These are phyloP conservation scores for Gomphus sp. DNA, from an alignment of 1,284 basidiomycete species.

Conservation along the genomic window DNA sequence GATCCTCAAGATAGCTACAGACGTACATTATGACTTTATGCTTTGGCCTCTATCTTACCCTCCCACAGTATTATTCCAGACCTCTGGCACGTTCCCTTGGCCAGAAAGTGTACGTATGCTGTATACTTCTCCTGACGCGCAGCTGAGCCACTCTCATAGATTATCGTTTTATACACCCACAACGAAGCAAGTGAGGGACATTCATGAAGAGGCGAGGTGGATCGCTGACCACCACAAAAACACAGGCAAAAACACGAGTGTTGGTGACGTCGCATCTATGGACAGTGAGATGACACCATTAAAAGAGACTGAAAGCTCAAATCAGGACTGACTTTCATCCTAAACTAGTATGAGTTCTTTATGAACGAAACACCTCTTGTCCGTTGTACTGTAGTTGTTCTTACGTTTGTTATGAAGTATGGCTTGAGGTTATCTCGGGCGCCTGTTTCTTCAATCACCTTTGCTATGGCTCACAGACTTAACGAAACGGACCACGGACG, in stretches of 20 bases:
- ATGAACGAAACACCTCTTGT: background rate
- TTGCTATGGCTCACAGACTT: no score
- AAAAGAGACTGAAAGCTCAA: background rate
- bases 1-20: conserved; percentile 54
- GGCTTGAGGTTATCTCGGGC: no score
- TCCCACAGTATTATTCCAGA: conserved; percentile 63
- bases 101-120: conserved; percentile 46
- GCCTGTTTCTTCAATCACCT: no score
- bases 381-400: background rate
- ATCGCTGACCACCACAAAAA: conserved; percentile 40
- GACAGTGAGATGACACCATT: background rate
- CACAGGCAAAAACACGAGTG: no score
- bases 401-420: no score
- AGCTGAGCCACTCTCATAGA: background rate
- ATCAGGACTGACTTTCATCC: background rate
- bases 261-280: background rate
- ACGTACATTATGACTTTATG: conserved; percentile 33
- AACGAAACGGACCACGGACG: no score
- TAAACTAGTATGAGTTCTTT: background rate
- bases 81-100: conserved; percentile 71
- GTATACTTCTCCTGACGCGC: background rate
- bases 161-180: conserved; percentile 68
- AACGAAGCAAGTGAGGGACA: conserved; percentile 73
- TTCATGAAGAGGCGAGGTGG: conserved; percentile 81
- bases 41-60: background rate